Evolutionary conservation across 2,329 filamentous ascomycete genomes (phyloP).

Genomic region (Scleromitrula shiraiana): DNA sequence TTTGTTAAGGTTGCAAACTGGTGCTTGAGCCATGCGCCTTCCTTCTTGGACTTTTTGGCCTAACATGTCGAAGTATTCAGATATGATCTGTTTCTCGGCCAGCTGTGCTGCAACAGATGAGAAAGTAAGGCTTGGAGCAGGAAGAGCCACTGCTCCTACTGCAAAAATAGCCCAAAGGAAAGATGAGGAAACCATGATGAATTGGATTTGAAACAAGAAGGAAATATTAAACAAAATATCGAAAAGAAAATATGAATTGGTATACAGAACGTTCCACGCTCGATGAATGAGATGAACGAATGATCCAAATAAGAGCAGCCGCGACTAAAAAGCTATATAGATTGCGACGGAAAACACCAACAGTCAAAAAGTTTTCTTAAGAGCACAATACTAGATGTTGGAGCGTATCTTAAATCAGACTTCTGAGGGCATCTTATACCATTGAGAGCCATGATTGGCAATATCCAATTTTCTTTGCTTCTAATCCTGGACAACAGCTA

Average conservation of each 20-base stretch:
- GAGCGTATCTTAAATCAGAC: neutral
- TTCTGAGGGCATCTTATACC: slow-evolving; percentile 6
- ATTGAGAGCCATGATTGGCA: slow-evolving; percentile 3
- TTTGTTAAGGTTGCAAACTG: slow-evolving; percentile 46
- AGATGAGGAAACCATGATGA: slow-evolving; percentile 8
- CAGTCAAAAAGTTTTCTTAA: slow-evolving; percentile 1
- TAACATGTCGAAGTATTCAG: slow-evolving; percentile 53
- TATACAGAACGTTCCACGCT: neutral
- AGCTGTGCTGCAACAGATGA: slow-evolving; percentile 17
- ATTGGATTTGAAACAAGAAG: neutral
- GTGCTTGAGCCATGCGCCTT: slow-evolving; percentile 34
- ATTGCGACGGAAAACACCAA: slow-evolving; percentile 1
- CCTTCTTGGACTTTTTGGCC: slow-evolving; percentile 45
- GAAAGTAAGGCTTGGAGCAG: slow-evolving; percentile 24
- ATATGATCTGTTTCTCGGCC: slow-evolving; percentile 34
- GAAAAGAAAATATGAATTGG: neutral
- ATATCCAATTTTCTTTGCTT: neutral
- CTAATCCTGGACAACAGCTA: slow-evolving; percentile 11
- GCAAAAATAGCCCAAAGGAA: slow-evolving; percentile 37
- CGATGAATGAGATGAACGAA: neutral
- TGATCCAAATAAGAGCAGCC: neutral
- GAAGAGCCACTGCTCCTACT: slow-evolving; percentile 38
- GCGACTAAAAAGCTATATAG: slow-evolving; percentile 4
- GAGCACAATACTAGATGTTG: slow-evolving; percentile 1
- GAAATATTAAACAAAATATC: neutral